Conservation (phyloP, 2,329 filamentous ascomycete genomes). For the Coniochaeta sp. region DNA sequence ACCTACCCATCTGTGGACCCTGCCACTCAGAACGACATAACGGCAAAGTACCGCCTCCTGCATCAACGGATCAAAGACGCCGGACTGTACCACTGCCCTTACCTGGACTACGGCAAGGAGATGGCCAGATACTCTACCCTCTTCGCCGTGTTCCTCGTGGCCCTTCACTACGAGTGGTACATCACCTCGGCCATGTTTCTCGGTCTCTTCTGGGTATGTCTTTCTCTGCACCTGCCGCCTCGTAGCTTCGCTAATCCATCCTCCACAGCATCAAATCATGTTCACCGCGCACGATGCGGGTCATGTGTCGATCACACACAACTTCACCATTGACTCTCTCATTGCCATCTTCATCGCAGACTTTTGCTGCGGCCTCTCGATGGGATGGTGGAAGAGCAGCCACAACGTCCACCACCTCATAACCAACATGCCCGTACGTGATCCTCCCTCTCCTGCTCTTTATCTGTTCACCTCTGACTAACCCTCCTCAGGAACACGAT, state of each 20-base stretch:
- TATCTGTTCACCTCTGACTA: background rate
- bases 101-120: constrained; percentile 52
- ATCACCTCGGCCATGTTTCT: constrained; percentile 49
- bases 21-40: constrained; percentile 46
- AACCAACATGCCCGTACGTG: constrained; percentile 37
- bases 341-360: constrained; percentile 58
- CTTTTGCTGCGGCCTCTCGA: constrained; percentile 58
- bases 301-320: constrained; percentile 54
- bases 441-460: background rate
- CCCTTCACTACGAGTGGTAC: constrained; percentile 46
- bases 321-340: constrained; percentile 50
- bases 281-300: constrained; percentile 61
- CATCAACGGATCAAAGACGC: constrained; percentile 46
- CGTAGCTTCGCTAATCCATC: constrained; percentile 9
- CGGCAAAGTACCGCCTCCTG: constrained; percentile 46
- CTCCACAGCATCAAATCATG: constrained; percentile 56
- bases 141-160: constrained; percentile 39
- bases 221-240: background rate
- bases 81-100: constrained; percentile 53
- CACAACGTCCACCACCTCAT: constrained; percentile 64
- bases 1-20: constrained; percentile 47
- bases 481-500: constrained; percentile 37
- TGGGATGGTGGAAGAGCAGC: constrained; percentile 64
- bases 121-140: constrained; percentile 44
- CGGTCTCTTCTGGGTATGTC: constrained; percentile 53